Evolutionary conservation across 805 yeast genomes (phyloP), one percentile per base, ranked within the genome.

Genomic region (Ogataea henricii): DNA sequence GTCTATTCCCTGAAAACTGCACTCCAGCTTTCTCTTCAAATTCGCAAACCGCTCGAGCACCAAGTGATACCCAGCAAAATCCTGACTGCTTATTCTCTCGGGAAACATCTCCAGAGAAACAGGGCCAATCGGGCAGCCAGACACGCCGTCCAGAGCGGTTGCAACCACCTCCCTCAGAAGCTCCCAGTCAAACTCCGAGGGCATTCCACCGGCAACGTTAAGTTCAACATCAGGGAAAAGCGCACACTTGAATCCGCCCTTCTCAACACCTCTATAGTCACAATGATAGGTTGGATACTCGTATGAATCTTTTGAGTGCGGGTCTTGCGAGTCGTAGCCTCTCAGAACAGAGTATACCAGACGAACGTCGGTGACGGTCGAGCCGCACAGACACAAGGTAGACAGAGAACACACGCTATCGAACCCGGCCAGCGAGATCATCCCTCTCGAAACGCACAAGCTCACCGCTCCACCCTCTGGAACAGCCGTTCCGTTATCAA

Each of bases 261-360:
- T 16, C 12, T 23, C 14, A 3, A 43, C 54, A 5, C 49, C 51
- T 26, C 55, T 38, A 37, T 51, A 54, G 29, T 54, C 57, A 10
- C 46, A 23, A 14, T 45, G 55, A 21, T 45, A 47, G 9, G 40
- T 43, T 2, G 43, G 37, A 32, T 26, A 54, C 40, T 51, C 49
- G 21, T 42, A 39, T 2, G 41, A 14, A 10, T 48, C 17, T 37
- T 47, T 51, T n/a, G 55, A 54, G 14, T 34, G 10, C 8, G 48
- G 50, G 21, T 54, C 57, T 8, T 21, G 4, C 6, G 20, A 8
- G 30, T 51, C 52, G 44, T 35, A 54, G 6, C 29, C 37, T 23
- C 52, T 40, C 16, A 54, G 14, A 18, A 9, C 22, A 12, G 55
- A 26, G 27, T 36, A 52, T 6, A 48, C 33, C 17, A 30, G 12